Conservation (phyloP, 1,284 basidiomycete genomes). For the Sporisorium reilianum region DNA sequence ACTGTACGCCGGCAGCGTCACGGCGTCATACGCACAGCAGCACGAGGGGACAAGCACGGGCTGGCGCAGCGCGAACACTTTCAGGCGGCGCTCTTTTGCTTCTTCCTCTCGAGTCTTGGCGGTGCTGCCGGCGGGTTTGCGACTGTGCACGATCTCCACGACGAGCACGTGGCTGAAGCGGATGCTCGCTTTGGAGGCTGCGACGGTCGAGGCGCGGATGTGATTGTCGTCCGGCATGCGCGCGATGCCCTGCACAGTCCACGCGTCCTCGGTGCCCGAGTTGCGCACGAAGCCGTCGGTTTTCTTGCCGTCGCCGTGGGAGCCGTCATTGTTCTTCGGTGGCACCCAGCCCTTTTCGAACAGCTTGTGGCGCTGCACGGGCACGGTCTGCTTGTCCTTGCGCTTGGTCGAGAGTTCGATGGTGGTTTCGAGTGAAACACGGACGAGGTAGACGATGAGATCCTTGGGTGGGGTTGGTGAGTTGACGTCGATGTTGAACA, state of each 20-base stretch:
- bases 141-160: slow-evolving; percentile 66
- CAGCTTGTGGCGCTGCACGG: slow-evolving; percentile 63
- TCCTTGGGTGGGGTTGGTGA: slow-evolving; percentile 64
- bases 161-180: slow-evolving; percentile 66
- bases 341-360: slow-evolving; percentile 67
- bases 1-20: slow-evolving; percentile 64
- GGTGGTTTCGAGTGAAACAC: slow-evolving; percentile 65
- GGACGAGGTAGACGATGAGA: slow-evolving; percentile 66
- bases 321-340: slow-evolving; percentile 58
- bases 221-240: slow-evolving; percentile 68
- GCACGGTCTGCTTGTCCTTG: slow-evolving; percentile 62
- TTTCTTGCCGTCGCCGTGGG: slow-evolving; percentile 62
- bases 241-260: slow-evolving; percentile 67
- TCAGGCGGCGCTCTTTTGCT: slow-evolving; percentile 56
- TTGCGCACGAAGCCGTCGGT: slow-evolving; percentile 62
- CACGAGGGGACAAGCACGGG: slow-evolving; percentile 63
- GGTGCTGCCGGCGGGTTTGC: slow-evolving; percentile 33
- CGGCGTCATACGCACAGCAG: slow-evolving; percentile 68
- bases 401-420: slow-evolving; percentile 63
- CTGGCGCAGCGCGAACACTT: slow-evolving; percentile 67
- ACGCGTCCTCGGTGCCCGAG: slow-evolving; percentile 58
- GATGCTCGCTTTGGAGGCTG: slow-evolving; percentile 58
- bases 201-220: slow-evolving; percentile 62
- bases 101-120: slow-evolving; percentile 40
- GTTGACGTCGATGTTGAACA: slow-evolving; percentile 69